Percentiles rank a stretch among this genome's conserved stretches.
Conservation (phyloP, 345 rosid species). For the Gossypium herbaceum region DNA sequence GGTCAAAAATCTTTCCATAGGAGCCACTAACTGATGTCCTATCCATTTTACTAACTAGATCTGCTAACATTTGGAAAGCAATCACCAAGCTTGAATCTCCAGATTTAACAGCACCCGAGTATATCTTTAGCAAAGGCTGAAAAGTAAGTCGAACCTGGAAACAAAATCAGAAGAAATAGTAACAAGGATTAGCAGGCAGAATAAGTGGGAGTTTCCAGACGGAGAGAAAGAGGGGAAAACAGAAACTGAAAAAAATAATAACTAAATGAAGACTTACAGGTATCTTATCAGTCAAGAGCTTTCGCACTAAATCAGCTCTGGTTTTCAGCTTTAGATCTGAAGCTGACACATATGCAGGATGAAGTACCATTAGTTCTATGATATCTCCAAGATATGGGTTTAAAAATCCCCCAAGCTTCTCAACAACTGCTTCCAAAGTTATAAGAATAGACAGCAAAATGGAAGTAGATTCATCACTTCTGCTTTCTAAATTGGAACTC, state of each 20-base stretch:
- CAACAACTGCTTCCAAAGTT: slow-evolving; percentile 76
- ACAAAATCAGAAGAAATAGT: slow-evolving; percentile 8
- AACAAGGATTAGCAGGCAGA: background rate
- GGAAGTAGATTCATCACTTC: slow-evolving; percentile 29
- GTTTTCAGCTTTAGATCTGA: slow-evolving; percentile 57
- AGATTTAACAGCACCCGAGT: slow-evolving; percentile 52
- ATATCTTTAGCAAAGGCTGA: slow-evolving; percentile 67
- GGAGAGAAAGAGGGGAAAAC: background rate
- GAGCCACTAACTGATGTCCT: slow-evolving; percentile 55
- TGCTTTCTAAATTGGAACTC: slow-evolving; percentile 18
- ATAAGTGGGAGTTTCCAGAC: background rate
- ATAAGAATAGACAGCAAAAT: slow-evolving; percentile 61
- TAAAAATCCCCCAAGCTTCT: slow-evolving; percentile 86
- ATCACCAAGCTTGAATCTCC: slow-evolving; percentile 73
- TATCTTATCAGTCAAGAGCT: slow-evolving; percentile 61
- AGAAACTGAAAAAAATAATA: background rate
- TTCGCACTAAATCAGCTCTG: slow-evolving; percentile 63
- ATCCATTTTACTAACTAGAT: slow-evolving; percentile 66
- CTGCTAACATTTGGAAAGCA: slow-evolving; percentile 71
- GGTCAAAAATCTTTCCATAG: slow-evolving; percentile 66
- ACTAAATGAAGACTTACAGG: slow-evolving; percentile 52
- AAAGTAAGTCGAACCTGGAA: slow-evolving; percentile 80
- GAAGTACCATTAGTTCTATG: slow-evolving; percentile 55
- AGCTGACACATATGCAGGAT: slow-evolving; percentile 51
- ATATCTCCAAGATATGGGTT: slow-evolving; percentile 83